Percentiles rank a stretch among this genome's conserved stretches.
Evolutionary conservation across 2,329 filamentous ascomycete species (phyloP).

Genomic region (Akanthomyces lecanii): DNA sequence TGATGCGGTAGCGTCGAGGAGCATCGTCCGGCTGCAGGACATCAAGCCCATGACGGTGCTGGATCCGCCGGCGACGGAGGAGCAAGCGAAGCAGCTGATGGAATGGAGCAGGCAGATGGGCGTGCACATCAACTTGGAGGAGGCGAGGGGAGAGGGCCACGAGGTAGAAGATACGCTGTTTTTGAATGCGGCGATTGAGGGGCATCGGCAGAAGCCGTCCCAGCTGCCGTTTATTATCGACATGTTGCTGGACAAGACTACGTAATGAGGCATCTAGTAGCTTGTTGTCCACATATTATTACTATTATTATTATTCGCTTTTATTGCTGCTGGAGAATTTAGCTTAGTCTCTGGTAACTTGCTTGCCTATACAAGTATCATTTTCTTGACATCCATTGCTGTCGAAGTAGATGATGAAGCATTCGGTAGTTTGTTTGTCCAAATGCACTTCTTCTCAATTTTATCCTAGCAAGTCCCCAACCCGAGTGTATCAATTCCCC

Average conservation of each 20-base stretch:
- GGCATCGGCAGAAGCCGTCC: constrained; percentile 32
- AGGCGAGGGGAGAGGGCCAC: not conserved
- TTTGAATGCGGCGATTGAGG: constrained; percentile 55
- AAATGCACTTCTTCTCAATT: too few species aligned
- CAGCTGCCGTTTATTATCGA: constrained; percentile 53
- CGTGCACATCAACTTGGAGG: constrained; percentile 35
- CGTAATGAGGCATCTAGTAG: too few species aligned
- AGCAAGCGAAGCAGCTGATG: constrained; percentile 20
- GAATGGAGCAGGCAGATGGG: constrained; percentile 27
- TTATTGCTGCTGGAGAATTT: too few species aligned
- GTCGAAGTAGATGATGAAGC: too few species aligned
- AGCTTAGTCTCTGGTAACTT: too few species aligned
- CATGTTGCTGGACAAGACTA: constrained; percentile 35
- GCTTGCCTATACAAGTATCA: too few species aligned
- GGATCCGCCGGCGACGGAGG: constrained; percentile 8
- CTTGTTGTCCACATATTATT: too few species aligned
- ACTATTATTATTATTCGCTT: too few species aligned
- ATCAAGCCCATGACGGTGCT: constrained; percentile 23
- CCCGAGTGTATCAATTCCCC: too few species aligned
- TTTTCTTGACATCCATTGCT: too few species aligned
- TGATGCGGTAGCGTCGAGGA: constrained; percentile 36
- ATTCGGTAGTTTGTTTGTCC: too few species aligned
- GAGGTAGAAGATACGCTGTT: constrained; percentile 44
- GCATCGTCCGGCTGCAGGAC: constrained; percentile 33
- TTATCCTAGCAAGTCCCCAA: too few species aligned